phyloP scores from a whole-genome alignment of 1,139 yeast species.

The Groenewaldozyma auringiensis region DNA sequence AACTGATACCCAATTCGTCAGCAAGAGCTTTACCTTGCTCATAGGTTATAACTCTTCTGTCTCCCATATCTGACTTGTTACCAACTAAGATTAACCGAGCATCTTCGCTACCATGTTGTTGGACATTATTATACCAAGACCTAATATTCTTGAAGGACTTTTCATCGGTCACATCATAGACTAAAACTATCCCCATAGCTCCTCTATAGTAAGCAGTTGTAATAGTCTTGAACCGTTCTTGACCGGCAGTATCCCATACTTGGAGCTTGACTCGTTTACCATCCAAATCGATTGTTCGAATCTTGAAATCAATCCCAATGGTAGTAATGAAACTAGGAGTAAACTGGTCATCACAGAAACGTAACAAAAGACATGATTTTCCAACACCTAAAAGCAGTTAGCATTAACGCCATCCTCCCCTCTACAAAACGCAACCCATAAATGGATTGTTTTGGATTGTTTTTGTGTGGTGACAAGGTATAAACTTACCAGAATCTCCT shows the following conservation, averaged over 20 bases:
- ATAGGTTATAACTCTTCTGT: constrained; percentile 62
- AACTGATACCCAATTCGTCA: constrained; percentile 79
- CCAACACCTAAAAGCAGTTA: constrained; percentile 60
- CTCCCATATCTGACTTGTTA: constrained; percentile 81
- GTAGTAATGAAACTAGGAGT: constrained; percentile 95
- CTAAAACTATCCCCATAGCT: constrained; percentile 95
- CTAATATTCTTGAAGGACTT: constrained; percentile 66
- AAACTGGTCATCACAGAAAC: constrained; percentile 96
- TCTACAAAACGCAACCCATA: too few species aligned
- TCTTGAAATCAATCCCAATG: constrained; percentile 95
- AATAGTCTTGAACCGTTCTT: constrained; percentile 95
- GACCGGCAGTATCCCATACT: constrained; percentile 99
- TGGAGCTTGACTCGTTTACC: constrained; percentile 91
- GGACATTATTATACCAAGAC: constrained; percentile 91
- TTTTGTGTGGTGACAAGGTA: too few species aligned
- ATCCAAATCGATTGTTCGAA: constrained; percentile 89
- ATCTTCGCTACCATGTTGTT: constrained; percentile 93
- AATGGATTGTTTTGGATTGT: too few species aligned
- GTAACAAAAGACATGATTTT: constrained; percentile 83
- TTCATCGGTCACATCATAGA: constrained; percentile 93
- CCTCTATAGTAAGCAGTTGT: constrained; percentile 98
- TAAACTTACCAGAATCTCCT: constrained; percentile 79
- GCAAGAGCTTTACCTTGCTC: constrained; percentile 92
- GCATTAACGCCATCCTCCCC: too few species aligned
- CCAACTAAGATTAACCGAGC: constrained; percentile 93